A percentile compares a stretch with the other conserved stretches of the same genome.
Evolutionary conservation across 108 stramenopile species (phyloP).

Genomic region (Nitzschia putrida): DNA sequence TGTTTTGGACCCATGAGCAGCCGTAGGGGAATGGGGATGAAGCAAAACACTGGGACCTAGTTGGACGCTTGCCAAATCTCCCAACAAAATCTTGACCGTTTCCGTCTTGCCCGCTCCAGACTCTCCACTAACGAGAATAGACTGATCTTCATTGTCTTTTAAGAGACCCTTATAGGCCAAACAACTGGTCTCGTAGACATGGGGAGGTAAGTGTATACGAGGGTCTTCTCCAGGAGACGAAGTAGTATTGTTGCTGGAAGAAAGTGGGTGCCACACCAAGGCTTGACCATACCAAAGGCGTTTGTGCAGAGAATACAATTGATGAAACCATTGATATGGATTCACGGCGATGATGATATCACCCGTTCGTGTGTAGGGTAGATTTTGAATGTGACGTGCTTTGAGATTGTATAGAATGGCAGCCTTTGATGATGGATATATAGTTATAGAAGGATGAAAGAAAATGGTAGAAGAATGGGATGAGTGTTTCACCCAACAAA

Average conservation of each 20-base stretch:
- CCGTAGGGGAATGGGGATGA: background rate
- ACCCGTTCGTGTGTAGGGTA: slow-evolving; percentile 93
- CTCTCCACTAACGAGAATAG: slow-evolving; percentile 87
- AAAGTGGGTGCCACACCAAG: slow-evolving; percentile 63
- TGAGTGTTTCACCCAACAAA: background rate
- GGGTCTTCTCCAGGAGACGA: slow-evolving; percentile 39
- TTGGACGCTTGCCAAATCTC: slow-evolving; percentile 80
- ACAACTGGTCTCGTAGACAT: slow-evolving; percentile 83
- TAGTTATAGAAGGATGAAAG: background rate
- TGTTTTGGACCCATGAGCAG: background rate
- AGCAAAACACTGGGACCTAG: slow-evolving; percentile 17
- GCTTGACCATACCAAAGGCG: slow-evolving; percentile 62
- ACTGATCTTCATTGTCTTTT: slow-evolving; percentile 64
- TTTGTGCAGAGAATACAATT: slow-evolving; percentile 64
- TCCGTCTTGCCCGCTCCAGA: slow-evolving; percentile 93
- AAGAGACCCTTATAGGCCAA: slow-evolving; percentile 78
- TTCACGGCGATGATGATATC: slow-evolving; percentile 88
- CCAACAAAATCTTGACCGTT: slow-evolving; percentile 91
- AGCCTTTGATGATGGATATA: slow-evolving; percentile 39
- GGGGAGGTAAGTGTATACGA: slow-evolving; percentile 64
- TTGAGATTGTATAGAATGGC: slow-evolving; percentile 92
- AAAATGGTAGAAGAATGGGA: background rate
- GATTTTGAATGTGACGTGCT: slow-evolving; percentile 64
- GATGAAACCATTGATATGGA: slow-evolving; percentile 72
- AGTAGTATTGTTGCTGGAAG: background rate